These are phyloP conservation scores for Inga leiocalycina DNA, from an alignment of 306 rosid species.

Conservation along the genomic window DNA sequence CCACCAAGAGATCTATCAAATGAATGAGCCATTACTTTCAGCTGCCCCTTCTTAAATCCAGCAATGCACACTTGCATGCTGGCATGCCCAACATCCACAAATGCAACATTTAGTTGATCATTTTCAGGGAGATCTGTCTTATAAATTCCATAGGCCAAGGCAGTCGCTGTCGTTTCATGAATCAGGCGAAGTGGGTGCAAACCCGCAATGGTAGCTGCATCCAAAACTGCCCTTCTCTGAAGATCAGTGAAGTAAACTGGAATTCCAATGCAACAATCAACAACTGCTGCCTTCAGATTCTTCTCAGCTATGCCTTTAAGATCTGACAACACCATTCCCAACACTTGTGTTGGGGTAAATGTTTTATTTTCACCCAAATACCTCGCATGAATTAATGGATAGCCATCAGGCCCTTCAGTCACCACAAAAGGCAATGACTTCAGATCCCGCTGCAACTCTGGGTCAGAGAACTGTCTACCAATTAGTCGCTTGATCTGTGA, in stretches of 20 bases:
- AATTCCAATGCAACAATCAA: conserved; percentile 95
- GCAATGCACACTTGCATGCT: conserved; percentile 98
- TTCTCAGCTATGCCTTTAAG: conserved; percentile 80
- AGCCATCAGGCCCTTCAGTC: conserved; percentile 87
- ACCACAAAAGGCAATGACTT: conserved; percentile 72
- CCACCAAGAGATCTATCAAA: conserved; percentile 90
- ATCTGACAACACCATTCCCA: conserved; percentile 81
- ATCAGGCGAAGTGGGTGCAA: conserved; percentile 84
- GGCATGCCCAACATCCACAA: conserved; percentile 91
- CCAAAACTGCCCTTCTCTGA: conserved; percentile 89
- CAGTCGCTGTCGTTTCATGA: conserved; percentile 94
- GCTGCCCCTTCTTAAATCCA: conserved; percentile 88
- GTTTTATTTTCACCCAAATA: conserved; percentile 71
- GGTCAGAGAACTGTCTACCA: conserved; percentile 77
- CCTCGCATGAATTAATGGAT: conserved; percentile 72
- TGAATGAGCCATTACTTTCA: conserved; percentile 81
- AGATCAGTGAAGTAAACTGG: conserved; percentile 91
- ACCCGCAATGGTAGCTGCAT: conserved; percentile 92
- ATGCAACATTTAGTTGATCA: conserved; percentile 86
- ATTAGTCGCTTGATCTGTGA: conserved; percentile 80
- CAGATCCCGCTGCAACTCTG: conserved; percentile 78
- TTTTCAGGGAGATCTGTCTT: conserved; percentile 91
- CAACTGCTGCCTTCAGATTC: conserved; percentile 80
- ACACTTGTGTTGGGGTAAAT: conserved; percentile 82
- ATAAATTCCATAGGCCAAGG: conserved; percentile 94